A percentile compares a stretch with the other conserved stretches of the same genome.
These are phyloP conservation scores for Leersia perrieri DNA, from an alignment of 176 grass and related monocot genomes.

Conservation along the genomic window DNA sequence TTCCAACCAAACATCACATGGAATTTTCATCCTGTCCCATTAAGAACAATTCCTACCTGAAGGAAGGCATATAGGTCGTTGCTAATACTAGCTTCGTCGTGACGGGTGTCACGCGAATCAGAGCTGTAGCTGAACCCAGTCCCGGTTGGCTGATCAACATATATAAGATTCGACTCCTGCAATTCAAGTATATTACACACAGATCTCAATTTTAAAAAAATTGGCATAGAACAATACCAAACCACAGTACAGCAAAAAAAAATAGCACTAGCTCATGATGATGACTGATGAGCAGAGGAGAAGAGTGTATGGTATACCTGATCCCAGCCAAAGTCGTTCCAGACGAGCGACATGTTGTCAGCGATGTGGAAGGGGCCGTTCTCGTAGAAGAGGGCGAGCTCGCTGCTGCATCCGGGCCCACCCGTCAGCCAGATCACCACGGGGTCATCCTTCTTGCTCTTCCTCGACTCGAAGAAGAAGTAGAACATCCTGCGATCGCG, in stretches of 20 bases:
- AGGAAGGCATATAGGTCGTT: slow-evolving; percentile 84
- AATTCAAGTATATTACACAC: background rate
- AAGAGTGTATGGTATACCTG: slow-evolving; percentile 60
- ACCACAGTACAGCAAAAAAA: background rate
- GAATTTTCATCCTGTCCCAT: background rate
- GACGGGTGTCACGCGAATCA: slow-evolving; percentile 61
- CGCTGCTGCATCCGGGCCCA: slow-evolving; percentile 89
- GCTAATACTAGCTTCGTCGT: slow-evolving; percentile 69
- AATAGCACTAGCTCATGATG: background rate
- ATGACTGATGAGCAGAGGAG: background rate
- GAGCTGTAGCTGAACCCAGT: slow-evolving; percentile 96
- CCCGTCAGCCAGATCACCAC: slow-evolving; percentile 93
- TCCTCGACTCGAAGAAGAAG: slow-evolving; percentile 88
- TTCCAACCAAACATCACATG: background rate
- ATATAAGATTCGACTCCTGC: slow-evolving; percentile 83
- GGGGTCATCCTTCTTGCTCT: slow-evolving; percentile 52
- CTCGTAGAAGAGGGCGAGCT: slow-evolving; percentile 91
- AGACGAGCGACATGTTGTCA: slow-evolving; percentile 65
- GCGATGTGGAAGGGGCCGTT: slow-evolving; percentile 75
- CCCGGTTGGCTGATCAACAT: slow-evolving; percentile 91
- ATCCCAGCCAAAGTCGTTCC: slow-evolving; percentile 93
- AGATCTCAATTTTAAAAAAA: background rate
- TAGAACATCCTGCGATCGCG: slow-evolving; percentile 82
- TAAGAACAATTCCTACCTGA: slow-evolving; percentile 50
- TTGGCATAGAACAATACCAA: background rate